Evolutionary conservation across 768 basidiomycete species (phyloP), one percentile per base, ranked within the genome.

Genomic region (Psilocybe azurescens): DNA sequence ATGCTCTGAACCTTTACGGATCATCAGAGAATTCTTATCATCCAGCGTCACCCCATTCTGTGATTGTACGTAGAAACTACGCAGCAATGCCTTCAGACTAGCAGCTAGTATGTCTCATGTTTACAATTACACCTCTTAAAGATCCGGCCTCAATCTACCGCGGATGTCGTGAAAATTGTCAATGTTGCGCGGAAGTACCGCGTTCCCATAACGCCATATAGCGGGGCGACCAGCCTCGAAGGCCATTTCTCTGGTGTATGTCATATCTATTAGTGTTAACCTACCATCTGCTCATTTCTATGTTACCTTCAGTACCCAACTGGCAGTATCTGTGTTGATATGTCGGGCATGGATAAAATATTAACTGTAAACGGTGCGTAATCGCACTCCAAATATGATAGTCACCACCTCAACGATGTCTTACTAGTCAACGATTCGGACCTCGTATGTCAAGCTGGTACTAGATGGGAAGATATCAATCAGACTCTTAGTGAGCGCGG

Each of bases 221-320:
- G 90, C 52, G 95, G 94, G 1, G 94, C 91, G 10, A 97, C 94
- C 0, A 90, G 89, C 69, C 80, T 96, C 11, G 95, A 97, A 72
- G 94, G 94, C 0, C 93, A 97, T 75, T 93, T 89, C 63, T 85
- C 86, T 52, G 91, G 90, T 30, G 91, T 92, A 68, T 59, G 81
- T 74, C 10, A 24, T 44, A 30, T 41, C 41, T 38, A 63, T 58
- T 39, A 13, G 50, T 36, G 44, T 18, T 55, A 24, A 51, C 56
- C 20, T 52, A 36, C 33, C 33, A 36, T 2, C 36, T 53, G 48
- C 33, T 36, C 50, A 50, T 53, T 48, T 59, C n/a, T 29, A 44
- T 11, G 44, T 54, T 29, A 49, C 24, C 11, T 18, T 0, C 46
- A 84, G 83, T 70, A 77, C 65, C 71, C 79, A 0, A 71, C 75